Percentiles rank a stretch among this genome's conserved stretches.
phyloP scores from a whole-genome alignment of 148 eudicot genomes.

The Drosera capensis region DNA sequence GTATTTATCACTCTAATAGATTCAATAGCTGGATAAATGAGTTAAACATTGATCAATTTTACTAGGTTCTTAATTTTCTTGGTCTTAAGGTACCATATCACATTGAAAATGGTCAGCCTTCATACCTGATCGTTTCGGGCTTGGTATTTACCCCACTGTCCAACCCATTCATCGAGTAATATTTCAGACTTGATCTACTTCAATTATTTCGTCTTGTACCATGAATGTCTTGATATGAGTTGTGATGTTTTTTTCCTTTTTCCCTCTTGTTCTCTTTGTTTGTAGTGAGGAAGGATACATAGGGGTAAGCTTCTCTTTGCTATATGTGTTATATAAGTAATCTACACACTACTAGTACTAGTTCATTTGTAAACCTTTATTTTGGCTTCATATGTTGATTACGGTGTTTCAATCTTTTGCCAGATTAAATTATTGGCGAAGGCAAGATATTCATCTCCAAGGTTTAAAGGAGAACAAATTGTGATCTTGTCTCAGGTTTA shows the following conservation, averaged over 20 bases:
- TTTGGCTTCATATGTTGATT: conserved; percentile 1
- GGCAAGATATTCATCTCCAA: conserved; percentile 77
- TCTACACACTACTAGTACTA: not conserved
- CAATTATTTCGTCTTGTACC: not conserved
- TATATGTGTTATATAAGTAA: not conserved
- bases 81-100: conserved; percentile 74
- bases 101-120: conserved; percentile 85
- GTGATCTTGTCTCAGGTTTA: conserved; percentile 83
- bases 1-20: conserved; percentile 4
- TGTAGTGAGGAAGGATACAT: conserved; percentile 89
- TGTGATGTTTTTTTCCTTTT: conserved; percentile 6
- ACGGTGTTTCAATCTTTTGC: conserved; percentile 4
- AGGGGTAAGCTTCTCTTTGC: conserved; percentile 49
- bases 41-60: not conserved
- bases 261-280: conserved; percentile 6
- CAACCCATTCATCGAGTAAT: conserved; percentile 88
- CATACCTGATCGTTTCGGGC: conserved; percentile 87
- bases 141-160: conserved; percentile 94
- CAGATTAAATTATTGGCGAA: conserved; percentile 75
- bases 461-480: conserved; percentile 79
- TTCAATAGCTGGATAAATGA: not conserved
- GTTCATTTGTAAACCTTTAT: not conserved
- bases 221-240: not conserved
- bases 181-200: conserved; percentile 7
- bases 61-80: conserved; percentile 2